Evolutionary conservation across 371 early-diverging fungal genomes (phyloP).

Genomic region (Choanephora cucurbitarum): DNA sequence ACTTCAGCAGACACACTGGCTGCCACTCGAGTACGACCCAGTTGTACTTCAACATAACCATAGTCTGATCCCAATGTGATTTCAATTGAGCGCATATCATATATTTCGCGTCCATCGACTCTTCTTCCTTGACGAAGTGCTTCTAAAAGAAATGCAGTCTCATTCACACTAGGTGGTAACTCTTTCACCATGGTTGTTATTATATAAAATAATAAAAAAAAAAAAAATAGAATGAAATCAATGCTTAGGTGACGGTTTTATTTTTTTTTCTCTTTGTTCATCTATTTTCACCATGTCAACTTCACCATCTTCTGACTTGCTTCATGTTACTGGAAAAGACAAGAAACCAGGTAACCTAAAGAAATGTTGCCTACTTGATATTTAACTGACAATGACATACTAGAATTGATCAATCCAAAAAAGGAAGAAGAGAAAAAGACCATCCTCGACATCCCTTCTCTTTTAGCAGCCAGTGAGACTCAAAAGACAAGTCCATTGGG

Average conservation of each 20-base stretch:
- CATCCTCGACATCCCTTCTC: constrained; percentile 14
- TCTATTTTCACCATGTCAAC: constrained; percentile 8
- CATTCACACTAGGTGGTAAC: constrained; percentile 27
- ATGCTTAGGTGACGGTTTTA: background rate
- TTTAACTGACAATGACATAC: background rate
- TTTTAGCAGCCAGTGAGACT: constrained; percentile 20
- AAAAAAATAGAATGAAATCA: background rate
- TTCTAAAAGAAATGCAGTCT: constrained; percentile 22
- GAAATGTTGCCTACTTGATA: background rate
- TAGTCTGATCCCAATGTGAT: constrained; percentile 70
- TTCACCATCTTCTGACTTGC: constrained; percentile 24
- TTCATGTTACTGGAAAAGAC: constrained; percentile 29
- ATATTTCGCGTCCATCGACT: constrained; percentile 77
- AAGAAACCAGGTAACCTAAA: constrained; percentile 26
- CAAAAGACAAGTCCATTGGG: constrained; percentile 31
- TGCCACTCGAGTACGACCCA: constrained; percentile 86
- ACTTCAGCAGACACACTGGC: constrained; percentile 87
- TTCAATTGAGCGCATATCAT: constrained; percentile 73
- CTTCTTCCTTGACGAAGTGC: constrained; percentile 28
- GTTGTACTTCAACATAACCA: constrained; percentile 79
- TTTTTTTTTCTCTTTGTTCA: background rate
- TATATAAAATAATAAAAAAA: background rate
- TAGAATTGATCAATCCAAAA: constrained; percentile 4
- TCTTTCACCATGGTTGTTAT: constrained; percentile 23
- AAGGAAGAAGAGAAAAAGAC: constrained; percentile 7